Conservation (phyloP, 2,329 filamentous ascomycete species). For the Coniella lustricola region DNA sequence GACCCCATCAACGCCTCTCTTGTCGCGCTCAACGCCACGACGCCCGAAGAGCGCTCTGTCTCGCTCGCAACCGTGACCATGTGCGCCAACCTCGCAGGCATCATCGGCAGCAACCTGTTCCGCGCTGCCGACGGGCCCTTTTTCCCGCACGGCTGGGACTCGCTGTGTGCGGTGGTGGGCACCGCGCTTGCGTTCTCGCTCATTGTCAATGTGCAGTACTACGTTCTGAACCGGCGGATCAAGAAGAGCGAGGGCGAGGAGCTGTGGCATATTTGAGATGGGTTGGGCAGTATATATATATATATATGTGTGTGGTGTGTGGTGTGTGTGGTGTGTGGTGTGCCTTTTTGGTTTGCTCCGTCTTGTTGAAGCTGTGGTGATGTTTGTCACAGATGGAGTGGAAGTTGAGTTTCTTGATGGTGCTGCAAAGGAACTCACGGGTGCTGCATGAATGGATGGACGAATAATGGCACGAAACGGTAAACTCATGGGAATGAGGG, state of each 20-base stretch:
- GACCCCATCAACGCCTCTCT: constrained; percentile 20
- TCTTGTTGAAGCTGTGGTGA: too few relatives aligned
- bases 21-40: constrained; percentile 15
- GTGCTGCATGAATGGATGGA: too few relatives aligned
- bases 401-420: too few relatives aligned
- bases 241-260: not conserved
- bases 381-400: too few relatives aligned
- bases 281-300: too few relatives aligned
- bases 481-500: not conserved
- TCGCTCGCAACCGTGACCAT: constrained; percentile 47
- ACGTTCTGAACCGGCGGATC: not conserved
- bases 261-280: not conserved
- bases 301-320: not conserved
- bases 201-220: constrained; percentile 5
- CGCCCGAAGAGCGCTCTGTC: constrained; percentile 11
- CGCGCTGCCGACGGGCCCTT: constrained; percentile 35
- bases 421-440: too few relatives aligned
- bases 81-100: constrained; percentile 54
- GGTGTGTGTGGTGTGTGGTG: not conserved
- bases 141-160: constrained; percentile 8
- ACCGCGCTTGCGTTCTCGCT: constrained; percentile 5
- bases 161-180: constrained; percentile 3
- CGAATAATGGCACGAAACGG: too few relatives aligned
- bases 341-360: not conserved
- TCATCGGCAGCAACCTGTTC: constrained; percentile 56